phyloP scores from a whole-genome alignment of 164 flowering plant genomes.

The Kingdonia uniflora region DNA sequence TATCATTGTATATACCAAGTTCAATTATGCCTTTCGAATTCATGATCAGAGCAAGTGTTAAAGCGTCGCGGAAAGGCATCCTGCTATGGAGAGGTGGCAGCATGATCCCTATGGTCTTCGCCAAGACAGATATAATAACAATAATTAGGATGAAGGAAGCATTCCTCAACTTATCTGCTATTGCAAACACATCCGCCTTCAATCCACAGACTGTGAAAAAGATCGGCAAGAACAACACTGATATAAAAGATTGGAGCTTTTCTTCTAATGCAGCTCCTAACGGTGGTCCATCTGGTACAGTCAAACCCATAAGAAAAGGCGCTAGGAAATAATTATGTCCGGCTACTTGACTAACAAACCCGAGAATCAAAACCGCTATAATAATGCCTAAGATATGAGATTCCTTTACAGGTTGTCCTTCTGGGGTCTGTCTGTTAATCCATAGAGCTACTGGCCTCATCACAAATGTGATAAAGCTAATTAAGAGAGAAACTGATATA shows the following conservation, averaged over 20 bases:
- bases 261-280: conserved; percentile 49
- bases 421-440: conserved; percentile 36
- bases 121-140: conserved; percentile 12
- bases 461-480: neutral
- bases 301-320: conserved; percentile 50
- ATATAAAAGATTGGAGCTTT: conserved; percentile 34
- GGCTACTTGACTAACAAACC: conserved; percentile 30
- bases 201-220: conserved; percentile 34
- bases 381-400: conserved; percentile 25
- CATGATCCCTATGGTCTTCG: conserved; percentile 26
- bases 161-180: conserved; percentile 20
- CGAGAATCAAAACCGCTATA: conserved; percentile 25
- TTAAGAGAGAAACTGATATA: no score
- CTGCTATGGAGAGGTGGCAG: conserved; percentile 19
- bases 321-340: conserved; percentile 45
- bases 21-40: conserved; percentile 53
- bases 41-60: conserved; percentile 36
- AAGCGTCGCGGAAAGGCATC: conserved; percentile 37
- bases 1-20: conserved; percentile 18
- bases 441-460: conserved; percentile 23
- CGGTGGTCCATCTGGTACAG: conserved; percentile 71
- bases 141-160: conserved; percentile 22
- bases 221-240: conserved; percentile 43
- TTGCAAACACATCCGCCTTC: conserved; percentile 21
- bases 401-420: conserved; percentile 39